phyloP scores from a whole-genome alignment of 164 flowering plant species.

The Nymphaea thermarum region DNA sequence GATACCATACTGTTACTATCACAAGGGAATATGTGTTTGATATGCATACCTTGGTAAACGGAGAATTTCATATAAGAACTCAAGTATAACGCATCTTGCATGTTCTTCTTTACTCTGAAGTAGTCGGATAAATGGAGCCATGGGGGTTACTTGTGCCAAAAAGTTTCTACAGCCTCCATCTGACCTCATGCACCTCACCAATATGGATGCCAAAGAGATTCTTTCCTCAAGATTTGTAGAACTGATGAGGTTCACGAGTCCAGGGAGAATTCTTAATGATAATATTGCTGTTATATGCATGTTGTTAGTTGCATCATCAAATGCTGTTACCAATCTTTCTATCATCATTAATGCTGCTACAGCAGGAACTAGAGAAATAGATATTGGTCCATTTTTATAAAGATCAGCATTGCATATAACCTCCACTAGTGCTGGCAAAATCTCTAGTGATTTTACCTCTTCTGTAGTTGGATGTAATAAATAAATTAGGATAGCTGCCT shows the following conservation, averaged over 20 bases:
- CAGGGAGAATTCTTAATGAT: constrained; percentile 43
- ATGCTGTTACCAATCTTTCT: constrained; percentile 53
- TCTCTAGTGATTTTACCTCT: constrained; percentile 49
- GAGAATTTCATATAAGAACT: constrained; percentile 59
- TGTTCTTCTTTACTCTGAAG: constrained; percentile 34
- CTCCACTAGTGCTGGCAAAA: constrained; percentile 50
- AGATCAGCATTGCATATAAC: constrained; percentile 37
- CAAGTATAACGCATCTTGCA: constrained; percentile 39
- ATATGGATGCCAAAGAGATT: constrained; percentile 40
- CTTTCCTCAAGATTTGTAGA: constrained; percentile 27
- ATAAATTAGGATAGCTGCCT: constrained; percentile 59
- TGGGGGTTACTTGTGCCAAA: constrained; percentile 28
- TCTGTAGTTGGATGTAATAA: constrained; percentile 54
- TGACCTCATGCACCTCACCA: constrained; percentile 55
- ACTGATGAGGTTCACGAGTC: constrained; percentile 32
- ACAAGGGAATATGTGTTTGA: neutral
- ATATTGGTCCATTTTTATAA: constrained; percentile 10
- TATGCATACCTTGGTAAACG: constrained; percentile 48
- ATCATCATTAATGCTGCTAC: constrained; percentile 66
- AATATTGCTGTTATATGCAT: constrained; percentile 40
- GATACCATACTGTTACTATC: neutral
- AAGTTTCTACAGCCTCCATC: constrained; percentile 55
- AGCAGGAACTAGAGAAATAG: constrained; percentile 39
- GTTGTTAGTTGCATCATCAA: constrained; percentile 39
- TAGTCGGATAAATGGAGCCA: constrained; percentile 40